phyloP scores from a whole-genome alignment of 2,329 filamentous ascomycete species.

The Xylaria sp. region DNA sequence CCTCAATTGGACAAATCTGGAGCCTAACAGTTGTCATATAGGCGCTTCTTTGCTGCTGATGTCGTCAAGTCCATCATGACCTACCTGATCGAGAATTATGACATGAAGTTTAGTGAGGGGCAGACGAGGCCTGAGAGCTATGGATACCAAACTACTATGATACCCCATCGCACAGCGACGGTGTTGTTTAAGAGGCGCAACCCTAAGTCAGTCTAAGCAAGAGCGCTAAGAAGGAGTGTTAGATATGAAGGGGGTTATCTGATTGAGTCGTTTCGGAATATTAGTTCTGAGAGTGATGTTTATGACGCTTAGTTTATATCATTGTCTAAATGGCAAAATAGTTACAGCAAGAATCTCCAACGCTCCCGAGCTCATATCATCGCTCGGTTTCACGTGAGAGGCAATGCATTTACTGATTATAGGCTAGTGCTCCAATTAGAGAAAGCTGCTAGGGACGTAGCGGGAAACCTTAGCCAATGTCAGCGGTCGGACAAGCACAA shows the following conservation, averaged over 20 bases:
- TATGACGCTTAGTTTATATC: neutral
- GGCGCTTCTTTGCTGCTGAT: slow-evolving; percentile 19
- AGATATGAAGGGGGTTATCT: neutral
- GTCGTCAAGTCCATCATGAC: slow-evolving; percentile 25
- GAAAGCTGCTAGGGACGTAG: no score
- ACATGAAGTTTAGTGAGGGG: neutral
- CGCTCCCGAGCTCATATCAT: no score
- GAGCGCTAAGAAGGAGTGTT: neutral
- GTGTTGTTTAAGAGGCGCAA: slow-evolving; percentile 1
- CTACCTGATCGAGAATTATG: slow-evolving; percentile 15
- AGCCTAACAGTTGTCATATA: neutral
- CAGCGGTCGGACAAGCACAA: no score
- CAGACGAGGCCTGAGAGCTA: neutral
- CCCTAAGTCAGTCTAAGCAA: neutral
- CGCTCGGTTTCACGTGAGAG: no score
- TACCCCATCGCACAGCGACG: neutral
- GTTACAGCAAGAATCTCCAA: no score
- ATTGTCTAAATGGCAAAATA: neutral
- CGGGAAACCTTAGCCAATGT: no score
- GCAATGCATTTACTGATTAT: no score
- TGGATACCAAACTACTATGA: neutral
- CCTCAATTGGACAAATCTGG: neutral
- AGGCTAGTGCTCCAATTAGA: no score
- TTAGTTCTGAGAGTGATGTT: neutral
- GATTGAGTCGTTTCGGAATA: neutral